Conservation (phyloP, 495 filamentous ascomycete species). For the Penicillium cinerascens region DNA sequence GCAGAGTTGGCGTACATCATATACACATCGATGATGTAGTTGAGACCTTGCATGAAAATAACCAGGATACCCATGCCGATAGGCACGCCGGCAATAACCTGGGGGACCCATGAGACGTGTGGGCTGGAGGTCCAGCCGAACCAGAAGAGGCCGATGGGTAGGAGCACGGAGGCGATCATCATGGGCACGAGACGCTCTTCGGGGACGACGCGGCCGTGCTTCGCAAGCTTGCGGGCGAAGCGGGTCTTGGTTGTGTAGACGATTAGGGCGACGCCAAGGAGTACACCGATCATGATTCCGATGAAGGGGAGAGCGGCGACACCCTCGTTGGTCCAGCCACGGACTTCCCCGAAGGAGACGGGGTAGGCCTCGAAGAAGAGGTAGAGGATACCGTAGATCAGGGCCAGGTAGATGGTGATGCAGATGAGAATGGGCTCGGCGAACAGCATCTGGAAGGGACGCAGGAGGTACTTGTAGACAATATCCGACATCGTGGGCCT, state of each 20-base stretch:
- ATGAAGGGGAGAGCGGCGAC: constrained; percentile 58
- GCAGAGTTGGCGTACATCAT: constrained; percentile 58
- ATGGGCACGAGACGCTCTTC: constrained; percentile 58
- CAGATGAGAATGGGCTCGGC: constrained; percentile 59
- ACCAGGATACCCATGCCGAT: constrained; percentile 54
- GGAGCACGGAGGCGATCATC: constrained; percentile 51
- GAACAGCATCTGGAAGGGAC: constrained; percentile 58
- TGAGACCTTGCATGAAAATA: constrained; percentile 58
- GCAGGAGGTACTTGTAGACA: constrained; percentile 49
- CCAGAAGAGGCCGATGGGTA: constrained; percentile 61
- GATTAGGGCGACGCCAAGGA: constrained; percentile 45
- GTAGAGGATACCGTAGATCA: constrained; percentile 63
- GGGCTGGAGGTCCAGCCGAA: constrained; percentile 58
- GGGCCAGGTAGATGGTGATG: constrained; percentile 46
- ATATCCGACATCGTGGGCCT: constrained; percentile 45
- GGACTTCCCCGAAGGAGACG: constrained; percentile 50
- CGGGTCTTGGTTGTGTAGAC: constrained; percentile 49
- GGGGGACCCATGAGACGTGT: constrained; percentile 44
- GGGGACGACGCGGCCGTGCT: constrained; percentile 50
- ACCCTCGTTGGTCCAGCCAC: constrained; percentile 47
- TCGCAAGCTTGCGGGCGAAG: constrained; percentile 47
- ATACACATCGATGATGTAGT: constrained; percentile 65
- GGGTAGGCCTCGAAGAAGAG: constrained; percentile 62
- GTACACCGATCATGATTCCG: constrained; percentile 53
- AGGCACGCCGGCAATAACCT: constrained; percentile 46